These are phyloP conservation scores for Cornus controversa DNA, from an alignment of 148 eudicot species.

Conservation along the genomic window DNA sequence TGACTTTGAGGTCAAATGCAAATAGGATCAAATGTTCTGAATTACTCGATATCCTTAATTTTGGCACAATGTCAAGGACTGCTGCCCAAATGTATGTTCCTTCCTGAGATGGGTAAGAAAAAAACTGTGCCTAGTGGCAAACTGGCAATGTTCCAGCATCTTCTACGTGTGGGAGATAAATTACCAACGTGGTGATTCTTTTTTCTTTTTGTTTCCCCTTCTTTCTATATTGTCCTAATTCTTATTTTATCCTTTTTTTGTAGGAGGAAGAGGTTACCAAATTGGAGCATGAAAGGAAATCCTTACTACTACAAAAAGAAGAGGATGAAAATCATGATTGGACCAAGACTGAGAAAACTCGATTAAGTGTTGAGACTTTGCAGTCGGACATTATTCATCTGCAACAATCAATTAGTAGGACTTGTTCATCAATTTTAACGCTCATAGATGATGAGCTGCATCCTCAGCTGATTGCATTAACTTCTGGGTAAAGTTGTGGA, in stretches of 20 bases:
- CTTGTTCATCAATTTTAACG: conserved; percentile 43
- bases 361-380: conserved; percentile 42
- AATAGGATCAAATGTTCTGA: background rate
- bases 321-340: conserved; percentile 53
- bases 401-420: conserved; percentile 47
- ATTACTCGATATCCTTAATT: background rate
- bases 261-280: conserved; percentile 70
- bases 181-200: background rate
- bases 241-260: conserved; percentile 7
- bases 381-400: conserved; percentile 51
- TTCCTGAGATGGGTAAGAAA: conserved; percentile 1
- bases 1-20: background rate
- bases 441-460: conserved; percentile 60
- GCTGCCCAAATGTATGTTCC: conserved; percentile 5
- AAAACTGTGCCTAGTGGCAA: background rate
- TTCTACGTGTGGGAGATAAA: background rate
- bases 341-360: conserved; percentile 61
- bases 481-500: conserved; percentile 50
- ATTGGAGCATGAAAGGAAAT: conserved; percentile 54
- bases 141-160: background rate
- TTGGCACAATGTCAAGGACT: background rate
- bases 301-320: conserved; percentile 46
- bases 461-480: conserved; percentile 67
- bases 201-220: background rate
- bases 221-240: background rate